Conservation (phyloP, 2,329 filamentous ascomycete species). For the Hymenoscyphus infarciens region DNA sequence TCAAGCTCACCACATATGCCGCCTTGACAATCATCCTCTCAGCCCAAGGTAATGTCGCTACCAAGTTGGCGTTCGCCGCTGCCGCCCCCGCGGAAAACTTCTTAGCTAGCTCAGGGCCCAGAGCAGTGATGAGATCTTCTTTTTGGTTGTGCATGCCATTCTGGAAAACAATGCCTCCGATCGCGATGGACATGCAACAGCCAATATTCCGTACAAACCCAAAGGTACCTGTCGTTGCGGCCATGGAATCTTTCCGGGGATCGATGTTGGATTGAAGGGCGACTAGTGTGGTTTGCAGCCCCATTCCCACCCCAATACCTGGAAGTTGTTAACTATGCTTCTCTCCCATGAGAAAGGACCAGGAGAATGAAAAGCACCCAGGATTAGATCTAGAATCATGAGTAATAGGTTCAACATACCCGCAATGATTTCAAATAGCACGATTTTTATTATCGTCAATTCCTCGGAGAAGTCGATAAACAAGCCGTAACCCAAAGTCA, state of each 20-base stretch:
- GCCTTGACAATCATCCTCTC: constrained; percentile 18
- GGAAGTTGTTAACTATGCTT: neutral
- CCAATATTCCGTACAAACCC: constrained; percentile 45
- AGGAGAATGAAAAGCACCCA: neutral
- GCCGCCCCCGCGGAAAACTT: constrained; percentile 33
- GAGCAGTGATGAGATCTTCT: constrained; percentile 6
- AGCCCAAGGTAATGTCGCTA: constrained; percentile 36
- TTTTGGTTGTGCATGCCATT: constrained; percentile 36
- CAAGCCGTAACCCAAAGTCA: constrained; percentile 46
- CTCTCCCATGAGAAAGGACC: neutral
- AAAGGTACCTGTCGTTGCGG: constrained; percentile 50
- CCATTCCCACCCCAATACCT: constrained; percentile 43
- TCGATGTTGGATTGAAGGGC: constrained; percentile 51
- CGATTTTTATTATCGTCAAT: constrained; percentile 39
- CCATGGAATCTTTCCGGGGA: constrained; percentile 34
- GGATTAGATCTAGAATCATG: neutral
- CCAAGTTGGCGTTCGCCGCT: constrained; percentile 35
- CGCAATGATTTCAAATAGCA: constrained; percentile 48
- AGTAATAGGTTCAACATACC: constrained; percentile 35
- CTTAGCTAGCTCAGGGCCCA: constrained; percentile 16
- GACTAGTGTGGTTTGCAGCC: constrained; percentile 53
- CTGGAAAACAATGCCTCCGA: constrained; percentile 47
- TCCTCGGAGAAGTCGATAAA: constrained; percentile 41
- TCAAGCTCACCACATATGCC: constrained; percentile 24
- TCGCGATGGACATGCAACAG: constrained; percentile 42